Base-by-base conservation (phyloP, 2,329 filamentous ascomycete genomes). In the Colletotrichum tamarilloi region DNA sequence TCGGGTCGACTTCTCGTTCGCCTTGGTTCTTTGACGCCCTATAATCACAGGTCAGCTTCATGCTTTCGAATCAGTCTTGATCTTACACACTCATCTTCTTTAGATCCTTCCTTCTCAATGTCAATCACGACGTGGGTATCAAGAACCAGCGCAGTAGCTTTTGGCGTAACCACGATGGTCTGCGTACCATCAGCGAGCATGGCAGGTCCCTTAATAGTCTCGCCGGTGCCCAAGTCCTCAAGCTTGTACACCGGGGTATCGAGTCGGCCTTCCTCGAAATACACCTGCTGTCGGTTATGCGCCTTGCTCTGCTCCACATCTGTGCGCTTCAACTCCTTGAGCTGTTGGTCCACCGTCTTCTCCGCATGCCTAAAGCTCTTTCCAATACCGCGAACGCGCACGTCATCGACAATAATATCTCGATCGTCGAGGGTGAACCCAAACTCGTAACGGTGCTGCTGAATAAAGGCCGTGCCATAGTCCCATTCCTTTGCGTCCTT, bases 91-190 rank as follows among this genome's bases (percentile, higher is more conserved):
- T 79, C 7, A 67, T 72, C 72, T 11, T 79, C 68, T 67, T 78
- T 77, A 30, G 79, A 86, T 75, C 66, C 80, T 74, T 89, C 84
- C 59, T 91, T 91, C 67, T 92, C 90, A 53, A 97, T 89, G 76
- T 98, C 95, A 79, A 98, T 95, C 7, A 98, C 89, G 8, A 98
- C 94, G 78, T 98, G 96, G 0, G 95, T 97, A 75, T 94, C 88
- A 22, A 97, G 91, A 38, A 98, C 87, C 28, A 95, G 84, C 0
- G 95, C 96, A 26, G 91, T 90, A 2, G 95, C 90, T 35, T 89
- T 90, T 0, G 95, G 96, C 0, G 94, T 94, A 3, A 98, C 92
- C 0, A 98, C 94, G 75, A 98, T 97, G 0, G 96, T 98, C 82
- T 98, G 96, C 1, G 94, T 95, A 9, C 93, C 93, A 79, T 96